phyloP scores from a whole-genome alignment of 352 stramenopile genomes.

The Chrysophaeum taylorii region DNA sequence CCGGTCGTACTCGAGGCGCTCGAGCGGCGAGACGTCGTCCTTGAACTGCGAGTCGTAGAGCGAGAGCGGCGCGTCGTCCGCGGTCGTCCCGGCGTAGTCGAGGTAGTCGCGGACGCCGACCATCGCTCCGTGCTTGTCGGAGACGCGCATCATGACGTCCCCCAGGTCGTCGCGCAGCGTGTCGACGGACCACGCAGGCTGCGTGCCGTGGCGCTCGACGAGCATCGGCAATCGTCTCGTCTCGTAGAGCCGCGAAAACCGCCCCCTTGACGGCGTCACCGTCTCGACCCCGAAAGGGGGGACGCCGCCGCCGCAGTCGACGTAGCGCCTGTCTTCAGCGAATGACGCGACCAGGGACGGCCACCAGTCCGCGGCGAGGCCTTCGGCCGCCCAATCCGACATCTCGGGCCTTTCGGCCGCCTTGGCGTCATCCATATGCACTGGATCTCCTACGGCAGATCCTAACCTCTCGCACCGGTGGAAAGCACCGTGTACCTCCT shows the following conservation, averaged over 20 bases:
- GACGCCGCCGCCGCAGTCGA: neutral
- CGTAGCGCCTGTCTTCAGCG: no score
- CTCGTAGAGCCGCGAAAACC: neutral
- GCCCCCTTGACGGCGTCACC: neutral
- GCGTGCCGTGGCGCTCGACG: neutral
- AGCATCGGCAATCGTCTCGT: neutral
- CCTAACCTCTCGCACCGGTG: no score
- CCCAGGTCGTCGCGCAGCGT: slow-evolving; percentile 25
- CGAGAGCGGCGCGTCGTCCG: slow-evolving; percentile 48
- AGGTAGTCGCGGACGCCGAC: slow-evolving; percentile 19
- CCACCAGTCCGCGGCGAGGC: neutral
- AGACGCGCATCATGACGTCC: slow-evolving; percentile 45
- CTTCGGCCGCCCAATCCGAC: neutral
- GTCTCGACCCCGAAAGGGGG: neutral
- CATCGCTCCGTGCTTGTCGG: slow-evolving; percentile 49
- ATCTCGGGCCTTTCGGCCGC: neutral
- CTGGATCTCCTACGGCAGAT: no score
- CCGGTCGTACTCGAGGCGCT: slow-evolving; percentile 41
- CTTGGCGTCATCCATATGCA: neutral
- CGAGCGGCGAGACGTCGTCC: slow-evolving; percentile 30
- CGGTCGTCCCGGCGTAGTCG: slow-evolving; percentile 46
- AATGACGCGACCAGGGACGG: no score
- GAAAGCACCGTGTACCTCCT: no score
- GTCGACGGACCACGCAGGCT: neutral
- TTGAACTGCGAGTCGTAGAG: slow-evolving; percentile 57